Conservation (phyloP, 2,329 filamentous ascomycete genomes). For the Cercospora sojina region DNA sequence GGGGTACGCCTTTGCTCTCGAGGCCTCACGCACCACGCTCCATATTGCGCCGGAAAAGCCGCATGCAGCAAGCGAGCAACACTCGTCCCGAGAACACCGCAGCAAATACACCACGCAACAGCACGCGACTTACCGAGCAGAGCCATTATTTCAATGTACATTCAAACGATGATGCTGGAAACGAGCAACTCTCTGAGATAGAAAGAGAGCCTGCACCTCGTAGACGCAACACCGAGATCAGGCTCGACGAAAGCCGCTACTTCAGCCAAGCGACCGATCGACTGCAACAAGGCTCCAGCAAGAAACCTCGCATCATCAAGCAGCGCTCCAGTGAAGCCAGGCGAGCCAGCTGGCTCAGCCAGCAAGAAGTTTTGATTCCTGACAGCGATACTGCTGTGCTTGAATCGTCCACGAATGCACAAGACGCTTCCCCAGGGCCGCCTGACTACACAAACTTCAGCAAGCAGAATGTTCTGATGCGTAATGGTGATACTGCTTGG, state of each 20-base stretch:
- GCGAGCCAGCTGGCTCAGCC: slow-evolving; percentile 15
- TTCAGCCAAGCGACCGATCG: slow-evolving; percentile 26
- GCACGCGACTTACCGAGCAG: slow-evolving; percentile 7
- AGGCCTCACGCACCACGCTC: slow-evolving; percentile 22
- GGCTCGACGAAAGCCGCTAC: slow-evolving; percentile 27
- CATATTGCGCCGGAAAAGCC: slow-evolving; percentile 29
- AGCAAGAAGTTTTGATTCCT: slow-evolving; percentile 24
- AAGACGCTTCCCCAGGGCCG: slow-evolving; percentile 11
- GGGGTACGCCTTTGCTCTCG: neutral
- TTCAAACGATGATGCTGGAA: neutral
- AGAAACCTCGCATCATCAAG: slow-evolving; percentile 20
- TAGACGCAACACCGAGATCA: slow-evolving; percentile 29
- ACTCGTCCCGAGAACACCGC: slow-evolving; percentile 25
- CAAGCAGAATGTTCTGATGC: slow-evolving; percentile 21
- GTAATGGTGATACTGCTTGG: slow-evolving; percentile 17
- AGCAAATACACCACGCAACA: slow-evolving; percentile 35
- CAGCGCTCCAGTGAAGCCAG: slow-evolving; percentile 21
- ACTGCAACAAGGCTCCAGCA: slow-evolving; percentile 11
- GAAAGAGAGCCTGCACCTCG: neutral
- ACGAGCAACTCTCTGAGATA: neutral
- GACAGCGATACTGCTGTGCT: slow-evolving; percentile 26
- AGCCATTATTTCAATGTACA: slow-evolving; percentile 2
- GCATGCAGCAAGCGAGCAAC: slow-evolving; percentile 9
- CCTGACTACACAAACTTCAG: slow-evolving; percentile 20
- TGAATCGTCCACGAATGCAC: slow-evolving; percentile 28